These are phyloP conservation scores for Zhuliangozyma parablackwelliae DNA, from an alignment of 1,139 yeast species.

Conservation along the genomic window DNA sequence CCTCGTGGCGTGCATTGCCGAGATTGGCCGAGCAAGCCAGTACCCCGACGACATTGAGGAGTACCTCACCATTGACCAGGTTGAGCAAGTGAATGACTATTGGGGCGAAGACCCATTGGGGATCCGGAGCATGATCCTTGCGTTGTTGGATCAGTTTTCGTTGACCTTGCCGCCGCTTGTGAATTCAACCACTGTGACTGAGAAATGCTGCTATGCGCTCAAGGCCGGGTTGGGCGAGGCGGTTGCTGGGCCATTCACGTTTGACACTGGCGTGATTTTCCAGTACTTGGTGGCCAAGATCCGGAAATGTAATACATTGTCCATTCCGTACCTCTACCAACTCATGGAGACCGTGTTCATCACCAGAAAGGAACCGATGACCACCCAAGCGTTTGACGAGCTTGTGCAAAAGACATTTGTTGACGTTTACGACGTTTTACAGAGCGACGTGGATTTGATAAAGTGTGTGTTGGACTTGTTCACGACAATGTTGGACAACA, in stretches of 20 bases:
- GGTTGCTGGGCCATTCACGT: slow-evolving; percentile 56
- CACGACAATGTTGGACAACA: slow-evolving; percentile 42
- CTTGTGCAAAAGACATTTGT: slow-evolving; percentile 28
- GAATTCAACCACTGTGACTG: slow-evolving; percentile 42
- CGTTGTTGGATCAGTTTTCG: slow-evolving; percentile 36
- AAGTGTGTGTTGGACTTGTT: slow-evolving; percentile 42
- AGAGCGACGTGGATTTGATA: slow-evolving; percentile 51
- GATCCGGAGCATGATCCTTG: slow-evolving; percentile 37
- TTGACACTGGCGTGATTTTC: slow-evolving; percentile 38
- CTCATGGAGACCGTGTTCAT: slow-evolving; percentile 40
- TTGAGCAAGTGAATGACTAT: slow-evolving; percentile 22
- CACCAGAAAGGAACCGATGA: slow-evolving; percentile 25
- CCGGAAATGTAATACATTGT: slow-evolving; percentile 20
- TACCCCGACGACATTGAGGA: slow-evolving; percentile 54
- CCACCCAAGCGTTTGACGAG: slow-evolving; percentile 23
- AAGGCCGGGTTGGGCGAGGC: slow-evolving; percentile 54
- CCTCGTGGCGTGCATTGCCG: slow-evolving; percentile 56
- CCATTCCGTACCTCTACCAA: slow-evolving; percentile 37
- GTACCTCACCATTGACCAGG: slow-evolving; percentile 26
- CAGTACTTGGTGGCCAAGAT: slow-evolving; percentile 43
- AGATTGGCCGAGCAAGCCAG: slow-evolving; percentile 64
- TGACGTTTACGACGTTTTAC: slow-evolving; percentile 29
- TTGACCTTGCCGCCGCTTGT: slow-evolving; percentile 28
- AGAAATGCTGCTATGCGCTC: slow-evolving; percentile 53
- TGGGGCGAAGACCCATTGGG: slow-evolving; percentile 41